phyloP scores from a whole-genome alignment of 805 yeast genomes.

The Lipomyces anomalus region DNA sequence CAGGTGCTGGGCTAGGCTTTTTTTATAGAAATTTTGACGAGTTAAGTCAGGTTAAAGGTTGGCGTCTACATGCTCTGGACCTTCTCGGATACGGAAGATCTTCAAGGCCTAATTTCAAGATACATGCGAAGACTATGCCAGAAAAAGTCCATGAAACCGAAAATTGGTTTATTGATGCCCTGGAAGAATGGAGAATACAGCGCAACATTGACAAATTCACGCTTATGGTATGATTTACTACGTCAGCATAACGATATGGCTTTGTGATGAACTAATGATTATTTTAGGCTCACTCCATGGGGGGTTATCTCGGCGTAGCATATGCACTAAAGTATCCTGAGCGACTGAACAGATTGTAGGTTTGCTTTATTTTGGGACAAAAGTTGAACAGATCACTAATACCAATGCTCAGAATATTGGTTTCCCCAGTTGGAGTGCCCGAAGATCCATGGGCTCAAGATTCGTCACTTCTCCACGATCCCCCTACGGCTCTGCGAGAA shows the following conservation, averaged over 20 bases:
- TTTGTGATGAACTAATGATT: too few relatives aligned
- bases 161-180: conserved; percentile 57
- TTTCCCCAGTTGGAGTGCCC: conserved; percentile 85
- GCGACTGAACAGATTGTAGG: conserved; percentile 60
- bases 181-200: conserved; percentile 54
- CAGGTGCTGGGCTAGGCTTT: conserved; percentile 80
- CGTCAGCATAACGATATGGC: too few relatives aligned
- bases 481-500: conserved; percentile 6
- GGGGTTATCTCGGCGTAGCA: conserved; percentile 72
- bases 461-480: background rate
- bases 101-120: conserved; percentile 61
- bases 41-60: conserved; percentile 38
- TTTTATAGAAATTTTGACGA: conserved; percentile 64
- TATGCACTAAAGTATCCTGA: conserved; percentile 59
- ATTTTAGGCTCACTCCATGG: conserved; percentile 95
- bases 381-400: too few relatives aligned
- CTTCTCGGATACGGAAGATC: conserved; percentile 87
- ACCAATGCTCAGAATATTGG: too few relatives aligned
- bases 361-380: too few relatives aligned
- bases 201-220: conserved; percentile 49
- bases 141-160: conserved; percentile 49
- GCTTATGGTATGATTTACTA: too few relatives aligned
- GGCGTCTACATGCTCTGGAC: conserved; percentile 83
- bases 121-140: conserved; percentile 28
- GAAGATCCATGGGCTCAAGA: conserved; percentile 25